phyloP scores from a whole-genome alignment of 2,329 filamentous ascomycete genomes.

The Colletotrichum filicis region DNA sequence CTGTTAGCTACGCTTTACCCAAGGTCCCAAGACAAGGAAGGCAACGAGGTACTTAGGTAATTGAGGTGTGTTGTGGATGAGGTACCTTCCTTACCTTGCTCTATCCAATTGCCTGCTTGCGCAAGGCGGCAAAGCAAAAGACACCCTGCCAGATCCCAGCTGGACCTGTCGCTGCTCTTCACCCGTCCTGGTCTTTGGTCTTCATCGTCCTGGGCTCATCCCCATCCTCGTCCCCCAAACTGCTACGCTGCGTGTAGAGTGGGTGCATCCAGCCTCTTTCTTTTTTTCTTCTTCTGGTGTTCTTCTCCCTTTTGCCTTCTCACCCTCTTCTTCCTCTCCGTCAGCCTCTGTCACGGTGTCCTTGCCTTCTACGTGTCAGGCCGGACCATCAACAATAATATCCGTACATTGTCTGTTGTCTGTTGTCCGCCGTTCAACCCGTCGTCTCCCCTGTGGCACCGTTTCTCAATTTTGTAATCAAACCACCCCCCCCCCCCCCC shows the following conservation, averaged over 20 bases:
- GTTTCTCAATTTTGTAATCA: not conserved
- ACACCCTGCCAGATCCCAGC: conserved; percentile 21
- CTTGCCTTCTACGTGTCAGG: not conserved
- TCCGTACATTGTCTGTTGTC: not conserved
- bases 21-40: not conserved
- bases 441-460: not conserved
- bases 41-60: not conserved
- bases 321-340: not conserved
- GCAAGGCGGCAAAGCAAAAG: not conserved
- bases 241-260: not conserved
- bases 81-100: not conserved
- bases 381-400: not conserved
- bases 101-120: conserved; percentile 2
- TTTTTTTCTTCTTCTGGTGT: not conserved
- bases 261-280: not conserved
- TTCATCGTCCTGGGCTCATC: not conserved
- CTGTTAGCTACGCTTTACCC: not conserved
- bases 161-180: conserved; percentile 29
- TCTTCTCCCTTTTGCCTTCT: not conserved
- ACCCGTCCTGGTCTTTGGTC: not conserved
- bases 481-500: not conserved
- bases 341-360: not conserved
- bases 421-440: not conserved
- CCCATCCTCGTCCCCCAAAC: not conserved
- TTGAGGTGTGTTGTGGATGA: not conserved